Conservation (phyloP, 2,329 filamentous ascomycete species). For the Thelonectria olida region DNA sequence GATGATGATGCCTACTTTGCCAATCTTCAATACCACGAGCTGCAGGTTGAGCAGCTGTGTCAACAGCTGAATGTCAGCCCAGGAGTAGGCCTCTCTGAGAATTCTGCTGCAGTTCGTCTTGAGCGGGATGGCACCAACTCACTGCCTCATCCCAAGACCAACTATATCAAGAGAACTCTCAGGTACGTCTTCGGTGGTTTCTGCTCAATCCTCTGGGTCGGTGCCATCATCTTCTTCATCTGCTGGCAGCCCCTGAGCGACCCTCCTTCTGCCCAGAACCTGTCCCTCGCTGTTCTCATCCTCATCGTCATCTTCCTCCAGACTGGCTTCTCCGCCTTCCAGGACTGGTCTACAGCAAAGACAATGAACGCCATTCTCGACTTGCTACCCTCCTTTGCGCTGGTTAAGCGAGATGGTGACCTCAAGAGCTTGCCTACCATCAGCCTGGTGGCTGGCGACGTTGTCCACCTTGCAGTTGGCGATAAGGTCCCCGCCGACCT, state of each 20-base stretch:
- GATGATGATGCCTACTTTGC: slow-evolving; percentile 55
- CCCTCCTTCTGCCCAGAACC: slow-evolving; percentile 53
- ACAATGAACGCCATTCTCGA: slow-evolving; percentile 59
- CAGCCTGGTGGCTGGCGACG: slow-evolving; percentile 57
- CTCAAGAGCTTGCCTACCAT: slow-evolving; percentile 50
- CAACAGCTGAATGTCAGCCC: slow-evolving; percentile 51
- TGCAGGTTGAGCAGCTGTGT: slow-evolving; percentile 46
- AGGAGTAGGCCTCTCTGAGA: slow-evolving; percentile 47
- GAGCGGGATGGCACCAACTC: slow-evolving; percentile 53
- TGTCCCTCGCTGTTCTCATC: slow-evolving; percentile 56
- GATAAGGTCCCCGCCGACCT: slow-evolving; percentile 60
- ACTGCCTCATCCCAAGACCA: slow-evolving; percentile 52
- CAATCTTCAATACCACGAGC: slow-evolving; percentile 50
- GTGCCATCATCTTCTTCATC: slow-evolving; percentile 58
- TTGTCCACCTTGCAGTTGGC: slow-evolving; percentile 56
- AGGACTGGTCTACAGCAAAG: slow-evolving; percentile 57
- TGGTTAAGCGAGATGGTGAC: slow-evolving; percentile 56
- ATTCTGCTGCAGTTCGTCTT: slow-evolving; percentile 45
- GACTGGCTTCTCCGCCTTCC: slow-evolving; percentile 56
- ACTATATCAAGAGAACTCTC: slow-evolving; percentile 53
- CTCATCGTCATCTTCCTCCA: slow-evolving; percentile 58
- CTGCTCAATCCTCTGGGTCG: slow-evolving; percentile 57
- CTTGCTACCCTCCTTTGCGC: slow-evolving; percentile 53
- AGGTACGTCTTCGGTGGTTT: slow-evolving; percentile 58
- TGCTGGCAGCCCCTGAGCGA: slow-evolving; percentile 58